These are phyloP conservation scores for Cucumis melo DNA, from an alignment of 306 rosid species.

Conservation along the genomic window DNA sequence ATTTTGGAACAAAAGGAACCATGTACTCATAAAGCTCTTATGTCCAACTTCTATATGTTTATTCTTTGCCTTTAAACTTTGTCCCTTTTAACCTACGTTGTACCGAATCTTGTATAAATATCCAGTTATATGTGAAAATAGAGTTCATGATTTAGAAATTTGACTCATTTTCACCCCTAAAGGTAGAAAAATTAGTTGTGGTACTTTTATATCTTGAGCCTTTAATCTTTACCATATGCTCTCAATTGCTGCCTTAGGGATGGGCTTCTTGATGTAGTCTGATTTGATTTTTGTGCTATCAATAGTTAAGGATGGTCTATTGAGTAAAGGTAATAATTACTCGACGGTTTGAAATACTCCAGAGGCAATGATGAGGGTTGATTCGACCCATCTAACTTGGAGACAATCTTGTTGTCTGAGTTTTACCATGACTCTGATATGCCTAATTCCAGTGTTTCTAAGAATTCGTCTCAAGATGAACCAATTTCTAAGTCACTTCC, in stretches of 20 bases:
- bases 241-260: constrained; percentile 29
- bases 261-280: constrained; percentile 41
- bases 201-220: constrained; percentile 14
- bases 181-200: constrained; percentile 44
- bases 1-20: constrained; percentile 49
- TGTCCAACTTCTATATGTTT: constrained; percentile 53
- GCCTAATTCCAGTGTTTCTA: too few species aligned
- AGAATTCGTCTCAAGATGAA: too few species aligned
- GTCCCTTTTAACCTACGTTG: constrained; percentile 27
- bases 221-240: constrained; percentile 30
- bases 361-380: constrained; percentile 31
- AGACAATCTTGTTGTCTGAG: constrained; percentile 24
- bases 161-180: constrained; percentile 62
- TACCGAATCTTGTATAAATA: constrained; percentile 46
- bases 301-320: constrained; percentile 16
- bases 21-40: constrained; percentile 50
- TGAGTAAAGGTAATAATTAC: constrained; percentile 25
- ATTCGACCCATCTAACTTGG: constrained; percentile 57
- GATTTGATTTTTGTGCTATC: constrained; percentile 50
- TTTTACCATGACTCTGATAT: too few species aligned
- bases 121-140: constrained; percentile 64
- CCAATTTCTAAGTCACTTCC: too few species aligned
- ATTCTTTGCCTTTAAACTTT: constrained; percentile 13
- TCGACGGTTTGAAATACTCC: constrained; percentile 18
- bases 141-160: constrained; percentile 35